A percentile compares a stretch with the other conserved stretches of the same genome.
phyloP scores from a whole-genome alignment of 805 yeast species.

The Metschnikowia corniflorae region DNA sequence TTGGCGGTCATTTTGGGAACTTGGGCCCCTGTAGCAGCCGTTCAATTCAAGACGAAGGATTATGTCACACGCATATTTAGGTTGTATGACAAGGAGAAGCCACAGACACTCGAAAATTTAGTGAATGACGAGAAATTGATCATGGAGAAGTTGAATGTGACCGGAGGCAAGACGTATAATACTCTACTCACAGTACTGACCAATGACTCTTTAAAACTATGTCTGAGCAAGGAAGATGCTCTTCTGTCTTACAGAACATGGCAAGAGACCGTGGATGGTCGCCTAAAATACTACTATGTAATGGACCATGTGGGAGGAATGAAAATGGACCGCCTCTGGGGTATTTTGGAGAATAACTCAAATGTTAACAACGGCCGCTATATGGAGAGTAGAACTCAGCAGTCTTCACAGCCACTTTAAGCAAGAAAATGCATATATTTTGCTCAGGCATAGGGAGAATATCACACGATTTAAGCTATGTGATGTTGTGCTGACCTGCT shows the following conservation, averaged over 20 bases:
- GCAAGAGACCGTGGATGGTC: constrained; percentile 34
- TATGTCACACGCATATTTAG: constrained; percentile 72
- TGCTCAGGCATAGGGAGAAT: too few species aligned
- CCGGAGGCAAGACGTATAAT: constrained; percentile 66
- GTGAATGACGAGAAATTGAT: constrained; percentile 60
- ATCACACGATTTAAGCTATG: too few species aligned
- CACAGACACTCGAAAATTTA: constrained; percentile 64
- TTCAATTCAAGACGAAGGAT: constrained; percentile 53
- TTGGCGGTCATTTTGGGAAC: constrained; percentile 41
- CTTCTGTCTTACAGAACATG: constrained; percentile 33
- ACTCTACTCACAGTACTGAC: constrained; percentile 49
- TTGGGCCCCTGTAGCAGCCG: constrained; percentile 54
- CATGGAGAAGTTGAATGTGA: constrained; percentile 61
- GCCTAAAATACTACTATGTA: constrained; percentile 48
- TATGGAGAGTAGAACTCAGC: constrained; percentile 12
- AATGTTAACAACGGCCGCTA: constrained; percentile 68
- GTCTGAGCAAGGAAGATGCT: constrained; percentile 14
- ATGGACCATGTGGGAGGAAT: constrained; percentile 76
- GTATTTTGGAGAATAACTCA: constrained; percentile 65
- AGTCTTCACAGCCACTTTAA: too few species aligned
- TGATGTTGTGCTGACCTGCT: too few species aligned
- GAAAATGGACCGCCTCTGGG: constrained; percentile 83
- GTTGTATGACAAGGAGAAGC: constrained; percentile 57
- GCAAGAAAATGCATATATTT: too few species aligned
- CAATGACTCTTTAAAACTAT: constrained; percentile 35